A percentile compares a stretch with the other conserved stretches of the same genome.
Evolutionary conservation across 495 filamentous ascomycete genomes (phyloP).

Genomic region (Talaromyces wortmannii): DNA sequence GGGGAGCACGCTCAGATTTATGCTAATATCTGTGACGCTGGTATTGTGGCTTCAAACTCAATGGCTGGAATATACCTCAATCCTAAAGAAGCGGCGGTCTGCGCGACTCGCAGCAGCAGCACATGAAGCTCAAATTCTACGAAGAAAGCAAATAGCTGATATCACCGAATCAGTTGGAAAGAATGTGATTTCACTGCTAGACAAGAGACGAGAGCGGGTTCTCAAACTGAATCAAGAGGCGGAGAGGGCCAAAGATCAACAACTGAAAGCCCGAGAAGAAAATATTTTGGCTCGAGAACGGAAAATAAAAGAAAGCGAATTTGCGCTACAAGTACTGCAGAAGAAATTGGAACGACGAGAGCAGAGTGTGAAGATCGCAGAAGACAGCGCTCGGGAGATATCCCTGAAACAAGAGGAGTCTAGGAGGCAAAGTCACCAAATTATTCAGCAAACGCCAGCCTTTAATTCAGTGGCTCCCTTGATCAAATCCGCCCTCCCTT

Average conservation of each 20-base stretch:
- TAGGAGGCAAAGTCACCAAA: neutral
- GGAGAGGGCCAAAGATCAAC: neutral
- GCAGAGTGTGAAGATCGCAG: neutral
- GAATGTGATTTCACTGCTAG: conserved; percentile 2
- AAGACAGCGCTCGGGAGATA: neutral
- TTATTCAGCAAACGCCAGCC: neutral
- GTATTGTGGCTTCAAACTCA: conserved; percentile 5
- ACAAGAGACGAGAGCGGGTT: neutral
- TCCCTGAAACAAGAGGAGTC: neutral
- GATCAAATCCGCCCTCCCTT: neutral
- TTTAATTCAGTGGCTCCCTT: neutral
- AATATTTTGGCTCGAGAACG: neutral
- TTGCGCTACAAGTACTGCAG: conserved; percentile 1
- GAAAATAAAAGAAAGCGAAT: neutral
- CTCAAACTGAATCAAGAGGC: neutral
- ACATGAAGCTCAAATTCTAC: neutral
- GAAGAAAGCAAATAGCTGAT: conserved; percentile 2
- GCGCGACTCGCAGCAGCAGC: conserved; percentile 1
- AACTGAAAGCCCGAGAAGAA: neutral
- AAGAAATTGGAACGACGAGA: neutral
- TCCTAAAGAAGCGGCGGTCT: neutral
- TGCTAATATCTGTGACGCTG: neutral
- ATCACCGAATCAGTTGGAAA: neutral
- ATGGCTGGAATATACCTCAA: neutral
- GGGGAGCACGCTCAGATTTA: conserved; percentile 1